Percentiles rank a stretch among this genome's conserved stretches.
Conservation (phyloP, 495 filamentous ascomycete genomes). For the Xylaria sp. region DNA sequence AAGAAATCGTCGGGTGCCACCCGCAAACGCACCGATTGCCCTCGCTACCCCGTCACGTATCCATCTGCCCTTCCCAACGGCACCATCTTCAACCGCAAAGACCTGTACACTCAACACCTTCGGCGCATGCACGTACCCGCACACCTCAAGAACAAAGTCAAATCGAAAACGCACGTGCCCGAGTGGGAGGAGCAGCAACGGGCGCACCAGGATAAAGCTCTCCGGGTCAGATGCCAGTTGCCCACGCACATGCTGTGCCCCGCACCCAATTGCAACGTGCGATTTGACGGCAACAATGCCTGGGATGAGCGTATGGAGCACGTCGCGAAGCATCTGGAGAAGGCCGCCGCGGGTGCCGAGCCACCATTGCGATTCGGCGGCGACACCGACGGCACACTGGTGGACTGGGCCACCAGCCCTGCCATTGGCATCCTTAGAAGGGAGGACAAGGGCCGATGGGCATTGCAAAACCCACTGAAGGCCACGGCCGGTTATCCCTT, state of each 20-base stretch:
- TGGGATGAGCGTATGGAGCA: slow-evolving; percentile 95
- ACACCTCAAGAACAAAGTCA: slow-evolving; percentile 45
- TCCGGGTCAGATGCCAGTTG: slow-evolving; percentile 62
- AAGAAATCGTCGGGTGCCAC: slow-evolving; percentile 29
- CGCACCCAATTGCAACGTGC: slow-evolving; percentile 59
- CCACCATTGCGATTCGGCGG: slow-evolving; percentile 47
- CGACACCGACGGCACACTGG: slow-evolving; percentile 44
- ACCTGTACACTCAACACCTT: slow-evolving; percentile 88
- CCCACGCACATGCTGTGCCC: slow-evolving; percentile 71
- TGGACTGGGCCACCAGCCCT: slow-evolving; percentile 52
- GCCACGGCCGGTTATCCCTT: slow-evolving; percentile 18
- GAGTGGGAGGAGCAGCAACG: slow-evolving; percentile 55
- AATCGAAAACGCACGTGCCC: slow-evolving; percentile 44
- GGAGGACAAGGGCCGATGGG: slow-evolving; percentile 37
- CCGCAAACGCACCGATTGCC: slow-evolving; percentile 47
- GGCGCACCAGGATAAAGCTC: slow-evolving; percentile 63
- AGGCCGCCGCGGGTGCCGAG: slow-evolving; percentile 46
- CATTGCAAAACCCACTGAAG: slow-evolving; percentile 44
- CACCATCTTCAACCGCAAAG: slow-evolving; percentile 90
- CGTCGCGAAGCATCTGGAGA: slow-evolving; percentile 81
- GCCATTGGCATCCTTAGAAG: slow-evolving; percentile 51
- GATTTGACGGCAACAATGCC: slow-evolving; percentile 66
- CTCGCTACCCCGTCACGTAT: slow-evolving; percentile 36
- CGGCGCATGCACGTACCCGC: slow-evolving; percentile 79
- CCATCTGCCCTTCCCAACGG: slow-evolving; percentile 39